Base-by-base conservation (phyloP, 2,329 filamentous ascomycete species). In the Fusarium mexicanum region DNA sequence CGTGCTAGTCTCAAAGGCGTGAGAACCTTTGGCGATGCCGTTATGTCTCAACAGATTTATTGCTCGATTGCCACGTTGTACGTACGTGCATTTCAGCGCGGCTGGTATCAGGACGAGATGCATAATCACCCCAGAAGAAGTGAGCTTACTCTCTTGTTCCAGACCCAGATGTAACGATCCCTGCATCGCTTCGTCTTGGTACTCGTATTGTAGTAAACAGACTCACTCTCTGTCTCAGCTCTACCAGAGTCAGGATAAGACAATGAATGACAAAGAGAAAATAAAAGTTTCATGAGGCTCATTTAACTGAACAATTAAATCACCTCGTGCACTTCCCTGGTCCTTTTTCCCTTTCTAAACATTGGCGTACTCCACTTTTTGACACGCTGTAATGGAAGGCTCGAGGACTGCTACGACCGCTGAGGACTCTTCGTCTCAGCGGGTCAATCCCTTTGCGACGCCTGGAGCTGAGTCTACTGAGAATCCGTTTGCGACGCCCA, bases 401-500 rank as follows among this genome's bases (percentile, higher is more conserved):
- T 64, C 68, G 26, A 76, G 64, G 47, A 51, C 59, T 62, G 53
- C 57, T 53, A 76, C 60, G 22, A 62, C 70, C 41, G 54, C 59
- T 20, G 58, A 73, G 53, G 75, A 67, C 43, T 62, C 62, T 6
- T 61, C 57, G 41, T 64, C 53, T 1, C 53, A 37, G 61, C 64
- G 48, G 43, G 35, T 41, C 31, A 74, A 74, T 53, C 62, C 61
- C 5, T 72, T 70, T 47, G 64, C 57, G 43, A 72, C 64, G 7
- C 68, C 75, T 26, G 65, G 64, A 20, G 58, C 53, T 60, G 75
- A 76, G 22, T 44, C 64, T 20, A 59, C 64, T 6, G 75, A 76
- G 29, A 77, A 77, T 24, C 75, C 73, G 1, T 77, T 77, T 24
- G 71, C 65, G 24, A 77, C 75, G 38, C 75, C 75, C 11, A 57